Base-by-base conservation (phyloP, 2,329 filamentous ascomycete species). In the Microascus cirrosus region DNA sequence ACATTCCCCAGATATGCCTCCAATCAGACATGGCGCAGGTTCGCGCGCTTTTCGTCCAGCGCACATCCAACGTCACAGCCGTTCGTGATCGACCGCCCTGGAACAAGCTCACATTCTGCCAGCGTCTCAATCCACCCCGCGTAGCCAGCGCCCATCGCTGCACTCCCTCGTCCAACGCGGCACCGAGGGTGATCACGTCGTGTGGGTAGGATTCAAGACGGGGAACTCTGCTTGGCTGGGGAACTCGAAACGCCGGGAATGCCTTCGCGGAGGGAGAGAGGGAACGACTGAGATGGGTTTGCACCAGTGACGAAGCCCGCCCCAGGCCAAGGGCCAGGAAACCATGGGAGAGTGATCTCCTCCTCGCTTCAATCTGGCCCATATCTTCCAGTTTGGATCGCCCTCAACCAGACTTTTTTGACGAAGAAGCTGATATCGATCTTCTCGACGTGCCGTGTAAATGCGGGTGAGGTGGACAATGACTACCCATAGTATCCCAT, bases 31-130 rank as follows among this genome's bases (percentile, higher is more conserved):
- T 7, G 13, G 10, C 15, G 15, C n/a, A n/a, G 18, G 18, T 8
- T n/a, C 39, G n/a, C 39, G n/a, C 18, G 39, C 39, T 45, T n/a
- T 45, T n/a, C 15, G n/a, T 7, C 18, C n/a, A 39, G 48, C n/a
- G 55, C 13, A 42, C 55, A 57, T 57, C 55, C 48, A 57, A 57
- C 48, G 55, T 48, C 20, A 53, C 55, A 57, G 55, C 28, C 55
- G n/a, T 10, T 53, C 55, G 20, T 57, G 55, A 57, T 57, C 55
- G 55, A 25, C 55, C 22, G n/a, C 28, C 51, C 45, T 57, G 55
- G 55, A 57, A 57, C 55, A 57, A 6, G 32, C 28, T 15, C n/a
- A 18, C 50, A 48, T 48, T 36, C 22, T 51, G 32, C 24, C 48
- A 24, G 15, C 55, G 55, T 57, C 48, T 57, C 55, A 57, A 53